phyloP scores from a whole-genome alignment of 116 monocot species.

The Papilionanthe hybrid region DNA sequence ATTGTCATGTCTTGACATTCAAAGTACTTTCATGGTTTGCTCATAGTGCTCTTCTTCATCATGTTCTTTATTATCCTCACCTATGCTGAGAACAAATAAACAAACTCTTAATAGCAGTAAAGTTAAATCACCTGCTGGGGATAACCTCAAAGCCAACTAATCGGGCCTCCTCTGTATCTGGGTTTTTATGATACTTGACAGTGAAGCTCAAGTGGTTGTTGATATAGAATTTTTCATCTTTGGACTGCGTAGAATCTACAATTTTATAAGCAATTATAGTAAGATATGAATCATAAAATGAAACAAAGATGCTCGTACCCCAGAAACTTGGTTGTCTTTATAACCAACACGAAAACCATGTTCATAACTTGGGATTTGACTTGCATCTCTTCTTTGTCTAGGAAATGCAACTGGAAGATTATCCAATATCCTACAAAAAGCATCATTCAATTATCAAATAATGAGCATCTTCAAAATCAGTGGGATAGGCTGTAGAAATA shows the following conservation, averaged over 20 bases:
- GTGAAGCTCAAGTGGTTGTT: constrained; percentile 80
- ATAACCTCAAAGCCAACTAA: constrained; percentile 87
- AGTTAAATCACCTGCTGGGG: constrained; percentile 52
- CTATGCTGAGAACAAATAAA: too few relatives aligned
- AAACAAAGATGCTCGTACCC: constrained; percentile 30
- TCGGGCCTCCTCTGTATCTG: constrained; percentile 50
- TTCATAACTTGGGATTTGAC: constrained; percentile 48
- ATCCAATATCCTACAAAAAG: constrained; percentile 59
- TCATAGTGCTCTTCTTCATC: too few relatives aligned
- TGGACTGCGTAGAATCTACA: constrained; percentile 19
- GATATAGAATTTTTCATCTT: constrained; percentile 53
- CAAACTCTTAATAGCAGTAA: too few relatives aligned
- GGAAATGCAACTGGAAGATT: constrained; percentile 80
- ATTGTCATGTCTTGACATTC: too few relatives aligned
- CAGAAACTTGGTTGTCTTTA: constrained; percentile 35
- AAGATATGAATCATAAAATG: too few relatives aligned
- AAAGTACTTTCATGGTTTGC: too few relatives aligned
- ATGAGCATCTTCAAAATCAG: too few relatives aligned
- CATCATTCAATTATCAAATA: neutral
- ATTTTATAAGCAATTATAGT: neutral
- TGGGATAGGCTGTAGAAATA: neutral
- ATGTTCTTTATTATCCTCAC: too few relatives aligned
- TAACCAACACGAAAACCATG: constrained; percentile 71
- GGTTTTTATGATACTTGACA: constrained; percentile 69
- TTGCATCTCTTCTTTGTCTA: constrained; percentile 61